Evolutionary conservation across 2,329 filamentous ascomycete genomes (phyloP).

Genomic region (Penicillium sp.): DNA sequence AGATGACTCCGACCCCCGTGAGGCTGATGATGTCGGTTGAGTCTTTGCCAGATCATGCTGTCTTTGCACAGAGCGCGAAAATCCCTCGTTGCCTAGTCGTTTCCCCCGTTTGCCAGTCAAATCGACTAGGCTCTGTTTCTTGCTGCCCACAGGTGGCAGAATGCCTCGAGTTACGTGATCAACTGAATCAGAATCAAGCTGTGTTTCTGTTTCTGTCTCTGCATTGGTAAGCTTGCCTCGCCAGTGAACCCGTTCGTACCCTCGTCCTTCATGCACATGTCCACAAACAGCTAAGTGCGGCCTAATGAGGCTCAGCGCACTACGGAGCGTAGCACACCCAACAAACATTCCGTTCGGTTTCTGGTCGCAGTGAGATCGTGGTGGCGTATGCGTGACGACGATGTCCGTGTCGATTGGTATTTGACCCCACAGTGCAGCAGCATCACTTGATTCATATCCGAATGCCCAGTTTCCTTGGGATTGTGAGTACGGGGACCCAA

Average conservation of each 20-base stretch:
- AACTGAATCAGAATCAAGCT: not conserved
- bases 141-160: constrained; percentile 48
- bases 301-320: constrained; percentile 46
- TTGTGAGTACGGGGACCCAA: constrained; percentile 57
- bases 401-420: constrained; percentile 54
- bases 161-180: constrained; percentile 19
- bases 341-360: constrained; percentile 29
- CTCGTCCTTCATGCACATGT: constrained; percentile 59
- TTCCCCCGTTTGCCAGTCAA: constrained; percentile 45
- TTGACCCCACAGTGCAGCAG: constrained; percentile 47
- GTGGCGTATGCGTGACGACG: constrained; percentile 58
- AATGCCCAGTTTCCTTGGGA: constrained; percentile 54
- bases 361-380: constrained; percentile 50
- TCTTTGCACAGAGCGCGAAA: constrained; percentile 8
- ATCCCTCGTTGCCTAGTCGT: constrained; percentile 34
- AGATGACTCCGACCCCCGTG: constrained; percentile 8
- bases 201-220: not conserved
- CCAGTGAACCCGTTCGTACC: constrained; percentile 54
- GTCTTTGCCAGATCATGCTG: constrained; percentile 1
- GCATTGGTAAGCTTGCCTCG: not conserved
- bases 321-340: constrained; percentile 51
- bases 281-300: constrained; percentile 56
- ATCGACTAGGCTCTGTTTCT: constrained; percentile 56
- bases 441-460: constrained; percentile 48
- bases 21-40: constrained; percentile 1